Evolutionary conservation across 2,329 filamentous ascomycete species (phyloP).

Genomic region (Fusarium siculi): DNA sequence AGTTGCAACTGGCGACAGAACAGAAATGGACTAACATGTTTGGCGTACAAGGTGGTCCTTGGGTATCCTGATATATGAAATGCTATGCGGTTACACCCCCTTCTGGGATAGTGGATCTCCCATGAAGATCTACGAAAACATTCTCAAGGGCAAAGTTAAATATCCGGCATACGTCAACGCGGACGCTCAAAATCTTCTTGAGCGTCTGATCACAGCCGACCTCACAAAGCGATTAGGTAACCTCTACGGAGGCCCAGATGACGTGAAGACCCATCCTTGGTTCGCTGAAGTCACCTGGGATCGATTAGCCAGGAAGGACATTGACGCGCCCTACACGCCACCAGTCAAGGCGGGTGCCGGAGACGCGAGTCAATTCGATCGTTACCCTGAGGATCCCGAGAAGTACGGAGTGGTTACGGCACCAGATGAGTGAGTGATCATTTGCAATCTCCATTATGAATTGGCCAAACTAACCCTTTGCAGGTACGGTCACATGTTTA

Average conservation of each 20-base stretch:
- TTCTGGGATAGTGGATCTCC: slow-evolving; percentile 99
- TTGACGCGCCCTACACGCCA: slow-evolving; percentile 96
- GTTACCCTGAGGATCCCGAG: slow-evolving; percentile 97
- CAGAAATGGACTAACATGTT: slow-evolving; percentile 9
- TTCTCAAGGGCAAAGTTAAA: slow-evolving; percentile 93
- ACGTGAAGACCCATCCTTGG: slow-evolving; percentile 96
- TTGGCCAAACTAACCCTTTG: slow-evolving; percentile 26
- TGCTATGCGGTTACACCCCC: slow-evolving; percentile 98
- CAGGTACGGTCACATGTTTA: slow-evolving; percentile 80
- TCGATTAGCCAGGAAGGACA: slow-evolving; percentile 91
- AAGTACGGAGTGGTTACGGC: slow-evolving; percentile 80
- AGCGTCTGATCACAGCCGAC: slow-evolving; percentile 92
- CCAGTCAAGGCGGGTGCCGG: slow-evolving; percentile 93
- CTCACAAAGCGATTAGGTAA: slow-evolving; percentile 96
- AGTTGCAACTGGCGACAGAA: slow-evolving; percentile 50
- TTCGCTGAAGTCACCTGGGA: slow-evolving; percentile 99
- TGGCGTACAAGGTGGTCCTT: slow-evolving; percentile 85
- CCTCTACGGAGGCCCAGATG: slow-evolving; percentile 86
- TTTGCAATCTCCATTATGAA: background rate
- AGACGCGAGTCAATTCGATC: slow-evolving; percentile 97
- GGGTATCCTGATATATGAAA: slow-evolving; percentile 98
- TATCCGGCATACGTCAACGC: slow-evolving; percentile 96
- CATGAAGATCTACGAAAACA: slow-evolving; percentile 99
- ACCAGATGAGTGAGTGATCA: slow-evolving; percentile 79
- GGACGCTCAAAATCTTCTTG: slow-evolving; percentile 91